Percentiles rank a stretch among this genome's conserved stretches.
Evolutionary conservation across 306 rosid species (phyloP).

Genomic region (Neltuma alba): DNA sequence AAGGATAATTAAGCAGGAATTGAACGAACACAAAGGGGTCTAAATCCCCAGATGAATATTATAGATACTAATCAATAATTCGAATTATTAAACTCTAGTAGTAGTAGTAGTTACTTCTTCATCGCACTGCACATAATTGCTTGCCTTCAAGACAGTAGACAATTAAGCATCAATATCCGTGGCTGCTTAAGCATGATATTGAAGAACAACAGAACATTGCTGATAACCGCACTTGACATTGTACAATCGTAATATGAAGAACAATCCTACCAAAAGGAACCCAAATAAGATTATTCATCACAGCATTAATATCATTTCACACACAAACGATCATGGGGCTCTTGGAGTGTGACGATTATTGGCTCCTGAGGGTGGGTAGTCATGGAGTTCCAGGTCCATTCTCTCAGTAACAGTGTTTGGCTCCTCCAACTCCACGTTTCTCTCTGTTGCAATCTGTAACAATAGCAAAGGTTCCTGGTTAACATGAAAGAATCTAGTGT

Average conservation of each 20-base stretch:
- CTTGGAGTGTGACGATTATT: constrained; percentile 77
- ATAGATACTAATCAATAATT: background rate
- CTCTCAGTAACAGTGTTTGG: constrained; percentile 36
- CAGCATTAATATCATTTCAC: constrained; percentile 27
- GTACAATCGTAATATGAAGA: no score
- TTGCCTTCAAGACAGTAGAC: constrained; percentile 1
- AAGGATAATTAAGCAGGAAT: background rate
- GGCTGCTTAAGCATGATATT: constrained; percentile 33
- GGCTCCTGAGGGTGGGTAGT: constrained; percentile 73
- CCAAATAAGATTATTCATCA: constrained; percentile 44
- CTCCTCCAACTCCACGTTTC: constrained; percentile 25
- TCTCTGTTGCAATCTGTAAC: constrained; percentile 39
- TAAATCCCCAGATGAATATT: background rate
- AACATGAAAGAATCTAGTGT: background rate
- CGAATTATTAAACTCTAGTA: background rate
- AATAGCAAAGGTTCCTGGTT: background rate
- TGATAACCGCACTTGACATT: constrained; percentile 7
- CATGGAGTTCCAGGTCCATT: constrained; percentile 62
- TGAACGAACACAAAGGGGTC: constrained; percentile 17
- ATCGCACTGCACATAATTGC: background rate
- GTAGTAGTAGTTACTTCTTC: background rate
- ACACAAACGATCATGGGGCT: constrained; percentile 42
- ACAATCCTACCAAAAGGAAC: no score
- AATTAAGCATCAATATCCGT: background rate
- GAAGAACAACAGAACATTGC: constrained; percentile 34